Percentiles rank a stretch among this genome's conserved stretches.
These are phyloP conservation scores for Carex parvula DNA, from an alignment of 176 grass and related monocot genomes.

Conservation along the genomic window DNA sequence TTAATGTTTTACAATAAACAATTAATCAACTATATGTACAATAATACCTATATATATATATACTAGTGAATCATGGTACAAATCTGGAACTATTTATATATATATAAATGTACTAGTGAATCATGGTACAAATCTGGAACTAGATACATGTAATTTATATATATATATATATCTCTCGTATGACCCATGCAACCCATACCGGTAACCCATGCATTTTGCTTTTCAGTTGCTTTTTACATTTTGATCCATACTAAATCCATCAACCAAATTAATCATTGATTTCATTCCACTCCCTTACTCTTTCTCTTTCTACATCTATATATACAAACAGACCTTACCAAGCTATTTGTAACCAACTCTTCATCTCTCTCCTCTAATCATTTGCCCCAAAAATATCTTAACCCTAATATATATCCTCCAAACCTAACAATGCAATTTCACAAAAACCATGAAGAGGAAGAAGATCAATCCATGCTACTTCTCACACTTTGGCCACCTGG, in stretches of 20 bases:
- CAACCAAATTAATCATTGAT: slow-evolving; percentile 28
- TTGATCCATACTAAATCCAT: slow-evolving; percentile 13
- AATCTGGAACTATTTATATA: too few species aligned
- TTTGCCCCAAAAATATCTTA: background rate
- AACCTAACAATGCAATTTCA: slow-evolving; percentile 29
- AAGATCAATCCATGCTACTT: slow-evolving; percentile 68
- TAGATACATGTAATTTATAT: background rate
- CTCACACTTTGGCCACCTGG: slow-evolving; percentile 86
- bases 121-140: background rate
- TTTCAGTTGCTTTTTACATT: slow-evolving; percentile 13
- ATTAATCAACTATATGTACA: background rate
- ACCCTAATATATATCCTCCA: slow-evolving; percentile 15
- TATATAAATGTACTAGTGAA: too few species aligned
- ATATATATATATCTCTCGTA: background rate
- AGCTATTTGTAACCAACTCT: slow-evolving; percentile 15
- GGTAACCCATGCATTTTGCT: slow-evolving; percentile 11
- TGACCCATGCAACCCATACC: slow-evolving; percentile 6
- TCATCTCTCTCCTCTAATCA: background rate
- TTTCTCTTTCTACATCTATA: slow-evolving; percentile 21
- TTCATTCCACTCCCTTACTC: slow-evolving; percentile 8
- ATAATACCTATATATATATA: too few species aligned
- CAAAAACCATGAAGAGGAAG: slow-evolving; percentile 26
- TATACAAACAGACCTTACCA: slow-evolving; percentile 10
- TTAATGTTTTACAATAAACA: background rate
- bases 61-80: too few species aligned